Conservation (phyloP, 2,329 filamentous ascomycete species). For the Ascochyta pisi region DNA sequence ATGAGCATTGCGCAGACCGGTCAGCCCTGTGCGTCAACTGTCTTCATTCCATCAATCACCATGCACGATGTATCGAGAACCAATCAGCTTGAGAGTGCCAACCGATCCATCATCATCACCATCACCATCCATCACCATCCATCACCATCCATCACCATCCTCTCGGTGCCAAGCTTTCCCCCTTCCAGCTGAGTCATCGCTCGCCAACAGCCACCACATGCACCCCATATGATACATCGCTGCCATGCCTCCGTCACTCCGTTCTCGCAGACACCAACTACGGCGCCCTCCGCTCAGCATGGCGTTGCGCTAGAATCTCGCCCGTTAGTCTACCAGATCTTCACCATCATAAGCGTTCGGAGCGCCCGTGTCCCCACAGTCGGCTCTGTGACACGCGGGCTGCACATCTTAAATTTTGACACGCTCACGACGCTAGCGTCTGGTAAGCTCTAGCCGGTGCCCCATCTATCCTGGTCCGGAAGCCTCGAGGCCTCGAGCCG, state of each 20-base stretch:
- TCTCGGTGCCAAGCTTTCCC: neutral
- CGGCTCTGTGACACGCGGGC: conserved; percentile 34
- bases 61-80: neutral
- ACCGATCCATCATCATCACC: neutral
- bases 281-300: conserved; percentile 13
- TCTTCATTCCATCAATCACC: conserved; percentile 11
- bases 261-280: conserved; percentile 4
- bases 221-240: neutral
- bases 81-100: neutral
- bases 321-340: conserved; percentile 25
- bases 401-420: conserved; percentile 38
- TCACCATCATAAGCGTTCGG: conserved; percentile 29
- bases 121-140: neutral
- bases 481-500: conserved; percentile 36
- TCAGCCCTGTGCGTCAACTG: conserved; percentile 8
- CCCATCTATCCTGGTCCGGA: conserved; percentile 26
- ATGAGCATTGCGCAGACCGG: conserved; percentile 6
- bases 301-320: conserved; percentile 30
- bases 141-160: neutral
- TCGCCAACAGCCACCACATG: neutral
- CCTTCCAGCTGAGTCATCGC: neutral
- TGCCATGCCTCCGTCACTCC: neutral
- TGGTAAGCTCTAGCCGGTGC: conserved; percentile 24
- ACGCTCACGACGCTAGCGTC: conserved; percentile 27
- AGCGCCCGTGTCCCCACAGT: conserved; percentile 34